Percentiles rank a stretch among this genome's conserved stretches.
Conservation (phyloP, 2,329 filamentous ascomycete genomes). For the Fusarium nygamai region DNA sequence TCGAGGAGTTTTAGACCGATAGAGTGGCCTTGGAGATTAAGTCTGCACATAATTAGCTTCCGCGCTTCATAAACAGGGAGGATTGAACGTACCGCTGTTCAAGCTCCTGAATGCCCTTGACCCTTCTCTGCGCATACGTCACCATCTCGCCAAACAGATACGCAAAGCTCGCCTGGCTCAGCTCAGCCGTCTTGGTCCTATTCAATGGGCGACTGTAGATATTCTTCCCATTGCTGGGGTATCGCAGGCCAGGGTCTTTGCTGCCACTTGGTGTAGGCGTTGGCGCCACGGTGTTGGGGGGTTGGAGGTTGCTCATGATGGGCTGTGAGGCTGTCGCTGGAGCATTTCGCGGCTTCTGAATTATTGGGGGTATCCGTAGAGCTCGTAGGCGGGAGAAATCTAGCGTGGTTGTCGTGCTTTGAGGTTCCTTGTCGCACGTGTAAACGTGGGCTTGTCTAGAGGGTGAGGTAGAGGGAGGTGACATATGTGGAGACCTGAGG, state of each 20-base stretch:
- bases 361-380: too few species aligned
- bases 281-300: conserved; percentile 52
- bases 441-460: conserved; percentile 31
- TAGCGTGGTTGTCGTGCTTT: not conserved
- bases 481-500: conserved; percentile 37
- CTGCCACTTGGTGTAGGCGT: conserved; percentile 43
- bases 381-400: not conserved
- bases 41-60: conserved; percentile 57
- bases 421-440: conserved; percentile 28
- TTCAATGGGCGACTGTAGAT: conserved; percentile 98
- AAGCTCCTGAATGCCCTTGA: conserved; percentile 92
- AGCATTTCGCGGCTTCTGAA: conserved; percentile 27
- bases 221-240: conserved; percentile 93
- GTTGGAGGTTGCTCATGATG: conserved; percentile 62
- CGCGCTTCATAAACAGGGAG: not conserved
- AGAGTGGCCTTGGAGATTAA: conserved; percentile 92
- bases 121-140: conserved; percentile 87
- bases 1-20: conserved; percentile 95
- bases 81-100: conserved; percentile 76
- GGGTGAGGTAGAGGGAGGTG: conserved; percentile 14
- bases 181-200: conserved; percentile 85
- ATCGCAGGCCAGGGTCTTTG: conserved; percentile 75
- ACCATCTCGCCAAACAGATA: conserved; percentile 98
- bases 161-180: conserved; percentile 93
- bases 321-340: conserved; percentile 19